phyloP scores from a whole-genome alignment of 106 monocot species.

The Dioscorea dumetorum region DNA sequence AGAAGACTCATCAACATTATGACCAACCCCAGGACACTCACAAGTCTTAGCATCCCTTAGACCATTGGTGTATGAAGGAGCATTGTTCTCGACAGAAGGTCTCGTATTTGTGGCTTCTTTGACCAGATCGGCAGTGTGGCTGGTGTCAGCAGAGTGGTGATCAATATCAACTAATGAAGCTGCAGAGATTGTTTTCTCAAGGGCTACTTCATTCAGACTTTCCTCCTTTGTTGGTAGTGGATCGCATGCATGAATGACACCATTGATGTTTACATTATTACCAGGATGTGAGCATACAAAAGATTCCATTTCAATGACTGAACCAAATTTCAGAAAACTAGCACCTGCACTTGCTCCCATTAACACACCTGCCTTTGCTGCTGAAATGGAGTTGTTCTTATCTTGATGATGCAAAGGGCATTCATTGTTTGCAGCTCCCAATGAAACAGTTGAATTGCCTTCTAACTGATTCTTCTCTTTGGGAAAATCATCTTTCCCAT shows the following conservation, averaged over 20 bases:
- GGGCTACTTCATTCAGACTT: slow-evolving; percentile 3
- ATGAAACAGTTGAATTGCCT: slow-evolving; percentile 1
- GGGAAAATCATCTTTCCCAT: not conserved
- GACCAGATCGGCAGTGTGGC: slow-evolving; percentile 6
- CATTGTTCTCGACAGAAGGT: slow-evolving; percentile 15
- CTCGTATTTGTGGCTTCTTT: not conserved
- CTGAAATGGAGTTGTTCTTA: no score
- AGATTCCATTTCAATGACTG: no score
- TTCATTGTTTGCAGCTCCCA: slow-evolving; percentile 12
- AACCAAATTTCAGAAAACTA: no score
- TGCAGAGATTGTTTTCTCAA: slow-evolving; percentile 9
- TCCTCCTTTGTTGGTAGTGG: slow-evolving; percentile 3
- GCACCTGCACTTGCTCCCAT: no score
- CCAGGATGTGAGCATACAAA: no score
- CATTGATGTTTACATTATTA: no score
- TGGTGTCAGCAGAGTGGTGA: slow-evolving; percentile 3
- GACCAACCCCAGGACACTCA: not conserved
- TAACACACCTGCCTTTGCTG: no score
- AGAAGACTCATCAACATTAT: slow-evolving; percentile 10
- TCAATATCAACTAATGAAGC: slow-evolving; percentile 2
- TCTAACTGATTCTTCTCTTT: not conserved
- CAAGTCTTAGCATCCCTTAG: not conserved
- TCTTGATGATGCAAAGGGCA: not conserved
- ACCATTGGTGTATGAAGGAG: slow-evolving; percentile 3
- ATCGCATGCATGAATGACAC: not conserved